A percentile compares a stretch with the other conserved stretches of the same genome.
Conservation (phyloP, 441 rosid genomes). For the Flueggea neowawraea region DNA sequence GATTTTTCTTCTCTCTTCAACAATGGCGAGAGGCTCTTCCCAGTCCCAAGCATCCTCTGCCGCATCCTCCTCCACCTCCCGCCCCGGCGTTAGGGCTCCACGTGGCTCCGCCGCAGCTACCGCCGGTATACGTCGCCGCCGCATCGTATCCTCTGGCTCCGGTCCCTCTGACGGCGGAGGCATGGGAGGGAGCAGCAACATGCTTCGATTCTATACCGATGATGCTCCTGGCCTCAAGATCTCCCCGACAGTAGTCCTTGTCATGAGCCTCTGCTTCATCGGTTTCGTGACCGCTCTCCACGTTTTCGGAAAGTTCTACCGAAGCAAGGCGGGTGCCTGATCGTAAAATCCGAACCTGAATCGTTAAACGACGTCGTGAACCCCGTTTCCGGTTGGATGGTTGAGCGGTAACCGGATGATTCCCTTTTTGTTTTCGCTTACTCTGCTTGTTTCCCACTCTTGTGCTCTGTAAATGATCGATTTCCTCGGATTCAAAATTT, state of each 20-base stretch:
- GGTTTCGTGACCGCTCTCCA: constrained; percentile 12
- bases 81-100: constrained; percentile 68
- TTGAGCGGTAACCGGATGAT: too few relatives aligned
- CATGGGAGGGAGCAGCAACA: constrained; percentile 37
- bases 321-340: constrained; percentile 41
- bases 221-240: constrained; percentile 11
- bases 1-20: constrained; percentile 2
- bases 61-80: constrained; percentile 46
- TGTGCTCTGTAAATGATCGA: too few relatives aligned
- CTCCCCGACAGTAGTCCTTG: constrained; percentile 9
- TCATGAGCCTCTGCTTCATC: constrained; percentile 10
- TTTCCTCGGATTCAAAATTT: too few relatives aligned
- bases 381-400: too few relatives aligned
- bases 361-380: too few relatives aligned
- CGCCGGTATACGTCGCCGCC: constrained; percentile 76
- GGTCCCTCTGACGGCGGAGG: constrained; percentile 22
- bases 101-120: constrained; percentile 88
- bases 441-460: too few relatives aligned
- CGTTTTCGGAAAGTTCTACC: constrained; percentile 8
- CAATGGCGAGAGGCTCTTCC: constrained; percentile 81
- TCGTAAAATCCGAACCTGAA: not conserved
- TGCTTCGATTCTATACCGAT: constrained; percentile 16
- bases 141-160: constrained; percentile 30
- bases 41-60: constrained; percentile 66
- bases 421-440: too few relatives aligned